Base-by-base conservation (phyloP, 345 rosid species). In the Hibiscus tridactylites region DNA sequence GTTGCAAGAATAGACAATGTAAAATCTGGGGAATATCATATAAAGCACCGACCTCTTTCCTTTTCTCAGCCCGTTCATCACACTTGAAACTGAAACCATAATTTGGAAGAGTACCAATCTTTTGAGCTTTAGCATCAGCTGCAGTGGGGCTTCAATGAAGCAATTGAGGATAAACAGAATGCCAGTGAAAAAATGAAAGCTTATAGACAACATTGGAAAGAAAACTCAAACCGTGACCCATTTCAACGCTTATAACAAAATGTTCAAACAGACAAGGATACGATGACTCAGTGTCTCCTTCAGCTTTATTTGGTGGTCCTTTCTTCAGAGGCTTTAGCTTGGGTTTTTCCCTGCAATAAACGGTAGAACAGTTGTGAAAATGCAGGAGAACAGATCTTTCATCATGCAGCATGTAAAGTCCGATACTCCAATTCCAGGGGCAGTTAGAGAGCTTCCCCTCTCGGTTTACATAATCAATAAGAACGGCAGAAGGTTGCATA, bases 81-180 rank as follows among this genome's bases (percentile, higher is more conserved):
- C 99, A 96, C 85, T 79, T 90, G 74, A 96, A 96, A 79, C 96
- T 96, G 87, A 96, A 96, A 44, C 99, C 98, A 72, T 96, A 96
- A 61, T 87, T 92, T 71, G 99, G 99, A 84, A 91, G 98, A 24
- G 85, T 78, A 80, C 95, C 92, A 11, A 73, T 79, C 83, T 72
- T 88, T 6, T 76, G 87, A 82, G 90, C 74, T 79, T 87, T 91
- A 64, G 82, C 80, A 83, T 96, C 97, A 33, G 81, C 90, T 65
- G 82, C 78, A 7, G 76, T 78, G 53, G 90, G 89, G 79, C 92
- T 90, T 87, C 91, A 80, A 80, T 46, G 54, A 68, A 68, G 42
- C 26, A 77, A 71, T 84, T 76, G 80, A 82, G 84, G 81, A 76
- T 16, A 74, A 60, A 76, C 73, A 59, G 37, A 37, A 49, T 33